Percentiles rank a stretch among this genome's conserved stretches.
These are phyloP conservation scores for Meyerozyma elateridarum DNA, from an alignment of 1,139 yeast genomes.

Conservation along the genomic window DNA sequence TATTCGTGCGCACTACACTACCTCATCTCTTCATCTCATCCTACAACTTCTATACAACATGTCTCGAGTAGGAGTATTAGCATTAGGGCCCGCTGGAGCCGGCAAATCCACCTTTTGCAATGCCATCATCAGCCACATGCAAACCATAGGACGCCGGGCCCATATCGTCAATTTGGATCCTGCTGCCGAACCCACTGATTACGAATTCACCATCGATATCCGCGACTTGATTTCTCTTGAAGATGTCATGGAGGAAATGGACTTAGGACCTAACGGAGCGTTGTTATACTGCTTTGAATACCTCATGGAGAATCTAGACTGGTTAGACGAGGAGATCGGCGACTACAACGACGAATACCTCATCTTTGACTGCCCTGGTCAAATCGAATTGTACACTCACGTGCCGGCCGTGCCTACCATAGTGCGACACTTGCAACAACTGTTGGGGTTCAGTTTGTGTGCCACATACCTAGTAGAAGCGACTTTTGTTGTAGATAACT, in stretches of 20 bases:
- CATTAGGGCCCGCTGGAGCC: slow-evolving; percentile 96
- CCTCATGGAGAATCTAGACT: slow-evolving; percentile 81
- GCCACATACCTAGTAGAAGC: slow-evolving; percentile 92
- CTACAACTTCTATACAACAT: too few relatives aligned
- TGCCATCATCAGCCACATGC: slow-evolving; percentile 82
- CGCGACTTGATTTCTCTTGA: slow-evolving; percentile 85
- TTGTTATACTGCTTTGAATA: slow-evolving; percentile 88
- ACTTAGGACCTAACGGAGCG: slow-evolving; percentile 95
- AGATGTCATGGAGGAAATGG: slow-evolving; percentile 96
- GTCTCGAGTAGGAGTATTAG: slow-evolving; percentile 96
- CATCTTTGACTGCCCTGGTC: slow-evolving; percentile 97
- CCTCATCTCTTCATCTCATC: slow-evolving; percentile 3
- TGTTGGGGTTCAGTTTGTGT: slow-evolving; percentile 79
- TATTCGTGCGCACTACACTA: too few relatives aligned
- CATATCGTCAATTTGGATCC: slow-evolving; percentile 96
- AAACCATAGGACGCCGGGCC: slow-evolving; percentile 84
- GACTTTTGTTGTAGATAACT: slow-evolving; percentile 82
- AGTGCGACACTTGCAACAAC: slow-evolving; percentile 74
- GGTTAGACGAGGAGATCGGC: slow-evolving; percentile 95
- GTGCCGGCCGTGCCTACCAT: slow-evolving; percentile 88
- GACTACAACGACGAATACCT: slow-evolving; percentile 90
- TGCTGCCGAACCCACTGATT: slow-evolving; percentile 92
- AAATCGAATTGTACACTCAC: slow-evolving; percentile 92
- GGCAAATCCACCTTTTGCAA: slow-evolving; percentile 93
- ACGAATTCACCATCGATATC: slow-evolving; percentile 88